Evolutionary conservation across 768 basidiomycete species (phyloP).

Genomic region (Fomitopsis pulvina): DNA sequence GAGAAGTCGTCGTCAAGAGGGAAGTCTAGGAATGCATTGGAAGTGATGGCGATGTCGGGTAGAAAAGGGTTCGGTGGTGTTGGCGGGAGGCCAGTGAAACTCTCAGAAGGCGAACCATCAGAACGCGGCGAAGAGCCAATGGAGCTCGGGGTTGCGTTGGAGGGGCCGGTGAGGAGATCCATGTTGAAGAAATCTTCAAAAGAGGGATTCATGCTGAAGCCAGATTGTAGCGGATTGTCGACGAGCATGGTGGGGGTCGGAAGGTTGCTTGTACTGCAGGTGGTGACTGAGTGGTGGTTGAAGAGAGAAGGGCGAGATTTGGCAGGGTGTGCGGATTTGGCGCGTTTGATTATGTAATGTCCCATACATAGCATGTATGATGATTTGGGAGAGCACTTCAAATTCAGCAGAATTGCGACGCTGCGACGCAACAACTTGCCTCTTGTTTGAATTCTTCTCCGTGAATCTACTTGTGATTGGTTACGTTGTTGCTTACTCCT

Average conservation of each 20-base stretch:
- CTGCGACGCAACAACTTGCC: not conserved
- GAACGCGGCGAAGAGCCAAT: conserved; percentile 19
- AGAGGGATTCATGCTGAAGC: conserved; percentile 26
- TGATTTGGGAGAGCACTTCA: not conserved
- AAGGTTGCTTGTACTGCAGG: not conserved
- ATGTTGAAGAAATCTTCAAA: conserved; percentile 64
- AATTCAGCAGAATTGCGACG: not conserved
- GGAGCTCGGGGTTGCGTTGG: conserved; percentile 15
- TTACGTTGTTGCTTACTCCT: too few relatives aligned
- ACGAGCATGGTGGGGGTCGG: conserved; percentile 30
- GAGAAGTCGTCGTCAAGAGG: conserved; percentile 23
- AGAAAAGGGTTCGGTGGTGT: conserved; percentile 20
- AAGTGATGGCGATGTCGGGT: conserved; percentile 12
- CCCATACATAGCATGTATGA: not conserved
- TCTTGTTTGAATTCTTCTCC: not conserved
- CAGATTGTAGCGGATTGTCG: conserved; percentile 29
- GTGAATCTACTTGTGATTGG: too few relatives aligned
- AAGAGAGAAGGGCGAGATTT: conserved; percentile 1
- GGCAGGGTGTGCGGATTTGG: not conserved
- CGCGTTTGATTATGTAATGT: not conserved
- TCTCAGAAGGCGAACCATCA: conserved; percentile 21
- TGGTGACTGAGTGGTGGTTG: conserved; percentile 8
- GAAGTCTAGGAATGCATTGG: conserved; percentile 20
- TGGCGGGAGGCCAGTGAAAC: conserved; percentile 19
- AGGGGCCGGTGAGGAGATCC: conserved; percentile 41